Percentiles rank a stretch among this genome's conserved stretches.
These are phyloP conservation scores for Suillus subluteus DNA, from an alignment of 768 basidiomycete species.

Conservation along the genomic window DNA sequence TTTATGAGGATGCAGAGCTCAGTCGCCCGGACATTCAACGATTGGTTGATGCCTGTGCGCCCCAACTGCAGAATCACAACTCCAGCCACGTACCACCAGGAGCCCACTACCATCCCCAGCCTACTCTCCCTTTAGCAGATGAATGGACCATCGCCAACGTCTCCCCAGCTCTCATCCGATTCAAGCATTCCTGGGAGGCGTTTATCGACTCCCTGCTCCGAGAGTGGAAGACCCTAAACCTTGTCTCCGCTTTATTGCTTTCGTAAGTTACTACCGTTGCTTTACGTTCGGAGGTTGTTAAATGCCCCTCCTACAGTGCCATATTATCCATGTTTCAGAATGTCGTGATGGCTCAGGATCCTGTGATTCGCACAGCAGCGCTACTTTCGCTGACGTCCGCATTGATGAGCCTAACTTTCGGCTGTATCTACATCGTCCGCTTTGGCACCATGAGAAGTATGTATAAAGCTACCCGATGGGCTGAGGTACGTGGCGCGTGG, in stretches of 20 bases:
- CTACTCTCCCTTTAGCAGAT: constrained; percentile 50
- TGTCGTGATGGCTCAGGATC: constrained; percentile 53
- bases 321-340: constrained; percentile 73
- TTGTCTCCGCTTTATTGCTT: constrained; percentile 67
- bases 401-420: constrained; percentile 71
- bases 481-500: constrained; percentile 50
- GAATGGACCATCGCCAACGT: constrained; percentile 55
- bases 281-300: not conserved
- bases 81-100: constrained; percentile 37
- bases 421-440: constrained; percentile 73
- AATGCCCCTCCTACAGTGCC: constrained; percentile 43
- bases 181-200: constrained; percentile 68
- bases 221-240: constrained; percentile 79
- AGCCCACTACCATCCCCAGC: constrained; percentile 19
- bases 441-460: constrained; percentile 76
- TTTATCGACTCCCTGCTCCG: constrained; percentile 71
- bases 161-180: constrained; percentile 65
- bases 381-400: constrained; percentile 68
- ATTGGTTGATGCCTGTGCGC: constrained; percentile 44
- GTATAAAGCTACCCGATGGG: constrained; percentile 73
- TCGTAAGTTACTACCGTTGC: constrained; percentile 40
- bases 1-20: constrained; percentile 80
- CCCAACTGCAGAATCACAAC: constrained; percentile 11
- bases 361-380: constrained; percentile 63
- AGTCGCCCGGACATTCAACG: constrained; percentile 71